Conservation (phyloP, 2,329 filamentous ascomycete species). For the Berkeleyomyces rouxiae region DNA sequence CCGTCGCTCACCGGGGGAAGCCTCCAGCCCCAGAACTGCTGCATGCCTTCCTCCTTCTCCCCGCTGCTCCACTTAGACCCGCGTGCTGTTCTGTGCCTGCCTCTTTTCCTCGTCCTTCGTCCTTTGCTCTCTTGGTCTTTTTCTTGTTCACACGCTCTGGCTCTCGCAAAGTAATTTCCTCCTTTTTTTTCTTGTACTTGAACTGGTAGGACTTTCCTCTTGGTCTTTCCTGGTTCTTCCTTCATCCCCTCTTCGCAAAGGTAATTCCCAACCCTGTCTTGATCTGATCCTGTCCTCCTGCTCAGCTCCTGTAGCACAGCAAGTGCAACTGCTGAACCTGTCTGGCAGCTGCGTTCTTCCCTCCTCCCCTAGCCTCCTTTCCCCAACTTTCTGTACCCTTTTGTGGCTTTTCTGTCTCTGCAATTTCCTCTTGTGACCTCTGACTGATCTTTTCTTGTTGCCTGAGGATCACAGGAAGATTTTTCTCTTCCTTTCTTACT, state of each 20-base stretch:
- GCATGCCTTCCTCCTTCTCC: neutral
- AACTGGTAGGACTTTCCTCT: too few relatives aligned
- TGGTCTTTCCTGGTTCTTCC: neutral
- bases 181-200: neutral
- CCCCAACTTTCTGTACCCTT: constrained; percentile 1
- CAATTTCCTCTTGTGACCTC: neutral
- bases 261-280: neutral
- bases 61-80: too few relatives aligned
- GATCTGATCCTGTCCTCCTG: neutral
- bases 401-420: neutral
- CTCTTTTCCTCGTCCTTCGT: neutral
- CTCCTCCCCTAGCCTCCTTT: neutral
- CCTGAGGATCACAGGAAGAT: neutral
- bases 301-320: neutral
- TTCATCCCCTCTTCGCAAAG: neutral
- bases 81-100: neutral
- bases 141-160: neutral
- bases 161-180: constrained; percentile 5
- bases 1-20: too few relatives aligned
- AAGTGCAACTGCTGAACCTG: neutral
- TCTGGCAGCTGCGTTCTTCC: neutral
- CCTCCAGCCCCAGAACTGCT: neutral
- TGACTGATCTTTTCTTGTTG: constrained; percentile 3
- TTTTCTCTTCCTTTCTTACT: neutral
- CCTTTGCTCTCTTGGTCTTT: neutral